Evolutionary conservation across 179 eudicot species (phyloP).

Genomic region (Gypsophila paniculata): DNA sequence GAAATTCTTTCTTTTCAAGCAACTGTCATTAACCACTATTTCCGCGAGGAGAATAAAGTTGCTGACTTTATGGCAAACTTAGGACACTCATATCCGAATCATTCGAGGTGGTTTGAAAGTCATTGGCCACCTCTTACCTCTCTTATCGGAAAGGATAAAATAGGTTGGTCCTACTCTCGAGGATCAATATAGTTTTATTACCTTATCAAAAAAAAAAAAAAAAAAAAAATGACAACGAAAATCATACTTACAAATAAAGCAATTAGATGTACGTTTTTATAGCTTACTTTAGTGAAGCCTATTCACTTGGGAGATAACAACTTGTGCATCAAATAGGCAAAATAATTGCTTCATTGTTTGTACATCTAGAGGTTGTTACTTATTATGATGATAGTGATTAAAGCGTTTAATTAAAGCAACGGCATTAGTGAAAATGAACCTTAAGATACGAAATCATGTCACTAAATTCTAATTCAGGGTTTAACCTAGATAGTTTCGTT

Average conservation of each 20-base stretch:
- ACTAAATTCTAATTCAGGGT: not conserved
- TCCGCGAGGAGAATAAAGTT: no score
- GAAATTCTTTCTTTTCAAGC: no score
- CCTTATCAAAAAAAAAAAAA: no score
- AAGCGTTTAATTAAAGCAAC: constrained; percentile 2
- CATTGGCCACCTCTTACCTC: no score
- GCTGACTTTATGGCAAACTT: no score
- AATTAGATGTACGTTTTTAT: constrained; percentile 16
- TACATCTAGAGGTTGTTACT: not conserved
- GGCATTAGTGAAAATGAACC: not conserved
- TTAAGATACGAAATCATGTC: not conserved
- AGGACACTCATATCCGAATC: no score
- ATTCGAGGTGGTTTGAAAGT: no score
- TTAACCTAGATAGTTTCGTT: not conserved
- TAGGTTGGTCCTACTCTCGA: no score
- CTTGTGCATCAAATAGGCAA: not conserved
- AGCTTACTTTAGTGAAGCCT: not conserved
- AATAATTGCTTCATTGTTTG: constrained; percentile 1
- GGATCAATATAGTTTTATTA: no score
- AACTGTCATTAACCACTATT: no score
- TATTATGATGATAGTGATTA: constrained; percentile 4
- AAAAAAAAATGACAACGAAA: constrained; percentile 19
- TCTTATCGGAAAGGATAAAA: no score
- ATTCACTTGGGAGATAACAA: not conserved
- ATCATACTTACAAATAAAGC: constrained; percentile 27